Conservation (phyloP, 805 yeast genomes). For the Ogataea kodamae region DNA sequence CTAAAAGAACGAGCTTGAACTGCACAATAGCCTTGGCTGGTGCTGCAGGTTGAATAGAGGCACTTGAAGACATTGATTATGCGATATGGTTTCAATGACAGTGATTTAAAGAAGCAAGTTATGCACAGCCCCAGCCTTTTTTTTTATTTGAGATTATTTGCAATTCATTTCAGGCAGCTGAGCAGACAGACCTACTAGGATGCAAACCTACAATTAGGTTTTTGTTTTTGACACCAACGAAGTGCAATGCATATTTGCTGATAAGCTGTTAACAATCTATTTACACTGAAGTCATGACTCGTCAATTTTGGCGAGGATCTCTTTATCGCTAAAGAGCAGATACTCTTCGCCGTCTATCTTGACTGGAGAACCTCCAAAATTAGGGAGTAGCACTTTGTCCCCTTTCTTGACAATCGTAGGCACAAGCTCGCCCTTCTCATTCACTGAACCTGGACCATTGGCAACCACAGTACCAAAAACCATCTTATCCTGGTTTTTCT, state of each 20-base stretch:
- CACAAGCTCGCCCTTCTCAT: constrained; percentile 69
- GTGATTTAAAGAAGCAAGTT: constrained; percentile 3
- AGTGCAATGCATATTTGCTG: too few species aligned
- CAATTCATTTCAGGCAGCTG: too few species aligned
- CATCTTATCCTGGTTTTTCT: constrained; percentile 91
- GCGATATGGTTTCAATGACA: too few species aligned
- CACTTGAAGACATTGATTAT: constrained; percentile 19
- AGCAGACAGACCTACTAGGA: too few species aligned
- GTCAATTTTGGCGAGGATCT: constrained; percentile 89
- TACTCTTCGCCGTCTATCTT: constrained; percentile 67
- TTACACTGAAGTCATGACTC: too few species aligned
- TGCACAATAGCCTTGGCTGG: constrained; percentile 39
- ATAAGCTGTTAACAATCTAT: too few species aligned
- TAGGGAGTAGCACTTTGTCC: constrained; percentile 91
- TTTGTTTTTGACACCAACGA: too few species aligned
- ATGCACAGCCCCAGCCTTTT: constrained; percentile 5
- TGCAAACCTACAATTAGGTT: too few species aligned
- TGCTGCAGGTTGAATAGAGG: constrained; percentile 6
- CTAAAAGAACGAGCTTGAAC: constrained; percentile 55
- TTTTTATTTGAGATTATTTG: too few species aligned
- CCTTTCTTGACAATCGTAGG: constrained; percentile 79
- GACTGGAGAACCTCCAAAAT: constrained; percentile 87
- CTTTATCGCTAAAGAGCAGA: constrained; percentile 79
- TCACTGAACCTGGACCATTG: constrained; percentile 81
- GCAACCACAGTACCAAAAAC: constrained; percentile 91